Evolutionary conservation across 805 yeast genomes (phyloP).

Genomic region (Hanseniaspora singularis): DNA sequence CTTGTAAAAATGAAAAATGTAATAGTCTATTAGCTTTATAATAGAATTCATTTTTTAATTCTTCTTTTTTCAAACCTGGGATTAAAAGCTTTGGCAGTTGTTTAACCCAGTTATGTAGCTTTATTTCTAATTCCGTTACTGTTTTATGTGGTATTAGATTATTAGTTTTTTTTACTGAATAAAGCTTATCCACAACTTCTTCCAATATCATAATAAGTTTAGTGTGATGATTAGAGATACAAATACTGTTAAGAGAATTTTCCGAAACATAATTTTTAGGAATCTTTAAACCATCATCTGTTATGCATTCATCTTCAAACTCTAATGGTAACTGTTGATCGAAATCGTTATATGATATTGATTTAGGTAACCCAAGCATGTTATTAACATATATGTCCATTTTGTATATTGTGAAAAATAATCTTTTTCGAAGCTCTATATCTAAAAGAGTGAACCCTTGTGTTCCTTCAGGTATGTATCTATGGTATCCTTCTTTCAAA

Average conservation of each 20-base stretch:
- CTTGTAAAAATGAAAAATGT: conserved; percentile 64
- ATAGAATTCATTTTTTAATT: conserved; percentile 19
- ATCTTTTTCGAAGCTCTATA: conserved; percentile 69
- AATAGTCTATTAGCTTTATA: conserved; percentile 60
- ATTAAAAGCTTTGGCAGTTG: conserved; percentile 60
- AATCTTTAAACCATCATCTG: conserved; percentile 37
- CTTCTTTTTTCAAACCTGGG: conserved; percentile 40
- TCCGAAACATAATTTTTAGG: conserved; percentile 23
- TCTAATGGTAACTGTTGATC: conserved; percentile 80
- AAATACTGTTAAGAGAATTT: conserved; percentile 24
- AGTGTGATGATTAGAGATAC: conserved; percentile 77
- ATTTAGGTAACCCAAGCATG: conserved; percentile 73
- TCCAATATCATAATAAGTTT: conserved; percentile 56
- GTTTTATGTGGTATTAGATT: conserved; percentile 30
- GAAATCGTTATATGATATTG: conserved; percentile 65
- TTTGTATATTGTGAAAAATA: conserved; percentile 81
- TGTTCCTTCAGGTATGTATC: conserved; percentile 44
- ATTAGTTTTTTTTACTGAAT: conserved; percentile 39
- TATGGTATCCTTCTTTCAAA: conserved; percentile 70
- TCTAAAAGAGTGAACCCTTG: conserved; percentile 50
- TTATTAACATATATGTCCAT: conserved; percentile 86
- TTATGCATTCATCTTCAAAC: conserved; percentile 74
- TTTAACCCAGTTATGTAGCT: conserved; percentile 62
- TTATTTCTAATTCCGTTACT: conserved; percentile 60
- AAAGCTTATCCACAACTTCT: conserved; percentile 57